phyloP scores from a whole-genome alignment of 2,329 filamentous ascomycete genomes.

The Diaporthe batatas region DNA sequence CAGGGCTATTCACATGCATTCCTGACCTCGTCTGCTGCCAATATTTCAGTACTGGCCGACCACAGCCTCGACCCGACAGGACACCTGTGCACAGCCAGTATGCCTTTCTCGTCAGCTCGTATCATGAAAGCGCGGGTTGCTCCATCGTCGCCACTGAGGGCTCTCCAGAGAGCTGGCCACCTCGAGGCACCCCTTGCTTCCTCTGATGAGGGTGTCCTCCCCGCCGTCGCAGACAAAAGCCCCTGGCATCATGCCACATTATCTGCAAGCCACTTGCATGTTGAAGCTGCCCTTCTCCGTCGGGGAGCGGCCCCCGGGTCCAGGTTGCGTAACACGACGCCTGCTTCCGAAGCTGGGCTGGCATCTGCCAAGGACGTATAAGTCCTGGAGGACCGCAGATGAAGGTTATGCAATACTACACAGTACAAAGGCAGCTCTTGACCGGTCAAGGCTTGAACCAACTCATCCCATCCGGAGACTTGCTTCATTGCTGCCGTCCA shows the following conservation, averaged over 20 bases:
- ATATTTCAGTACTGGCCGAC: not conserved
- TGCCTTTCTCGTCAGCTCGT: not conserved
- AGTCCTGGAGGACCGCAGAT: not conserved
- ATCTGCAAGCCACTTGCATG: conserved; percentile 39
- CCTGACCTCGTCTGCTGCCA: not conserved
- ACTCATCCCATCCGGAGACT: conserved; percentile 10
- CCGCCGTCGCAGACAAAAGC: not conserved
- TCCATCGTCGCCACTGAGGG: not conserved
- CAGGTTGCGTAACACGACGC: conserved; percentile 36
- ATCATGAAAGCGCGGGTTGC: not conserved
- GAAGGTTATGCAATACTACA: not conserved
- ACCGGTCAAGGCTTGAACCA: not conserved
- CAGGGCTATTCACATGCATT: not conserved
- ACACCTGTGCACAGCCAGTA: not conserved
- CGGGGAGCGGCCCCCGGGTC: conserved; percentile 21
- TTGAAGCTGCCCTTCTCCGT: conserved; percentile 31
- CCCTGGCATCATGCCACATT: conserved; percentile 18
- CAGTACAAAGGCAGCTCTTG: not conserved
- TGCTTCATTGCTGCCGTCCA: not conserved
- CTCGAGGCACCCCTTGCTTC: not conserved
- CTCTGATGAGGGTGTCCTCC: not conserved
- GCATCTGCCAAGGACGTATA: conserved; percentile 19
- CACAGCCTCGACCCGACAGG: not conserved
- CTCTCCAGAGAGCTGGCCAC: too few species aligned
- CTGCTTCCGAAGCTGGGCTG: conserved; percentile 19